Evolutionary conservation across 208 protist species (phyloP), one percentile per base, ranked within the genome.

Genomic region (Blechomonas ayalai): DNA sequence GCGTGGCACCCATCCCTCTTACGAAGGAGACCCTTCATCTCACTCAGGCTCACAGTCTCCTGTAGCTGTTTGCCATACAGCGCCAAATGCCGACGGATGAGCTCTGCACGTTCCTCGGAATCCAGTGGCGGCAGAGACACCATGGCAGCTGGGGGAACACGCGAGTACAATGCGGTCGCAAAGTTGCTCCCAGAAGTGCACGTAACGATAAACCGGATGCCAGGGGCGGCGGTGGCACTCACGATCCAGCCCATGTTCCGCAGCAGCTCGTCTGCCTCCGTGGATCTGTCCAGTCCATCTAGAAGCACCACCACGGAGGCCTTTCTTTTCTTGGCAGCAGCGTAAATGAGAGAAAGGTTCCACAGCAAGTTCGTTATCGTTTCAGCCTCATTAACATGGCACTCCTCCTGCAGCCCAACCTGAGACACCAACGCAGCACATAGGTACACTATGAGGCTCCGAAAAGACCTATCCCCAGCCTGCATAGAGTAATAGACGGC

Each of bases 21-120:
- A 18, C 76, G 67, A 39, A 90, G 63, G 12, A 95, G 59, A 12
- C 65, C 46, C 22, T 71, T 77, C 20, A 90, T 29, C 43, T 85
- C 75, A 46, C 84, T 82, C n/a, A 71, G 28, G 6, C 72, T 57
- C 20, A 84, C 54, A 1, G 68, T 75, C 45, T 89, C 82, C 44
- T 90, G 73, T 24, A 95, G 59, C 32, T 62, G 43, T 56, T 95
- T 95, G 10, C 86, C 82, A 51, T 82, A 83, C 20, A 47, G 40
- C 13, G 69, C 72, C 18, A 95, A 53, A 47, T 89, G 79, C n/a
- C 59, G 53, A 9, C 75, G 79, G 20, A 95, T 72, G 28, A 95
- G 56, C 39, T 80, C 57, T 0, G 73, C 82, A 0, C 82, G 60
- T 44, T 92, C 87, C 3, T 37, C 46, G 19, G 72, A 32, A 28